Percentiles rank a stretch among this genome's conserved stretches.
These are phyloP conservation scores for Pythium grandisporangium DNA, from an alignment of 352 stramenopile species.

Conservation along the genomic window DNA sequence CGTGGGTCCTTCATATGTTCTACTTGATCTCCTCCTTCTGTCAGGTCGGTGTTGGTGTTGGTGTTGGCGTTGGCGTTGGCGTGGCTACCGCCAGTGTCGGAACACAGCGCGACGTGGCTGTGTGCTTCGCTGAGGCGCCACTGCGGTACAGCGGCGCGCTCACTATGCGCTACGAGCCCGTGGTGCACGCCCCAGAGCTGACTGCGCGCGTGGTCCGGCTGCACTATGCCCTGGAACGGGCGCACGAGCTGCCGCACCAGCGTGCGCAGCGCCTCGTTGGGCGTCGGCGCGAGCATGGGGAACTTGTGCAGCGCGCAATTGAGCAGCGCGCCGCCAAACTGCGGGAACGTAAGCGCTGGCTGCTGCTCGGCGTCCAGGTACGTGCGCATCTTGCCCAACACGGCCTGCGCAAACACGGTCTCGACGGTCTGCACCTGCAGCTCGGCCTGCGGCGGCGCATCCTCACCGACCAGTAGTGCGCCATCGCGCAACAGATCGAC, in stretches of 20 bases:
- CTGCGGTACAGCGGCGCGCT: slow-evolving; percentile 3
- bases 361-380: slow-evolving; percentile 39
- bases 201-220: not conserved
- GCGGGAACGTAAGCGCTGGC: slow-evolving; percentile 39
- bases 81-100: not conserved
- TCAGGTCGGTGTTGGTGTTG: not conserved
- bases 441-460: not conserved
- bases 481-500: slow-evolving; percentile 33
- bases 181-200: no score
- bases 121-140: slow-evolving; percentile 8
- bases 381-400: slow-evolving; percentile 45
- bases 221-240: not conserved
- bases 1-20: not conserved
- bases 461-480: slow-evolving; percentile 8
- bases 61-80: no score
- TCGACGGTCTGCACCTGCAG: slow-evolving; percentile 15
- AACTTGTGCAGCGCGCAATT: slow-evolving; percentile 30
- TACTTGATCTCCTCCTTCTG: not conserved
- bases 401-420: slow-evolving; percentile 39
- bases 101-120: not conserved
- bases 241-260: slow-evolving; percentile 2
- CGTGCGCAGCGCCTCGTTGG: not conserved
- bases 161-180: slow-evolving; percentile 6
- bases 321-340: slow-evolving; percentile 44
- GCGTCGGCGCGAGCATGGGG: slow-evolving; percentile 6